Evolutionary conservation across 2,329 filamentous ascomycete species (phyloP).

Genomic region (Stromatinia cepivora): DNA sequence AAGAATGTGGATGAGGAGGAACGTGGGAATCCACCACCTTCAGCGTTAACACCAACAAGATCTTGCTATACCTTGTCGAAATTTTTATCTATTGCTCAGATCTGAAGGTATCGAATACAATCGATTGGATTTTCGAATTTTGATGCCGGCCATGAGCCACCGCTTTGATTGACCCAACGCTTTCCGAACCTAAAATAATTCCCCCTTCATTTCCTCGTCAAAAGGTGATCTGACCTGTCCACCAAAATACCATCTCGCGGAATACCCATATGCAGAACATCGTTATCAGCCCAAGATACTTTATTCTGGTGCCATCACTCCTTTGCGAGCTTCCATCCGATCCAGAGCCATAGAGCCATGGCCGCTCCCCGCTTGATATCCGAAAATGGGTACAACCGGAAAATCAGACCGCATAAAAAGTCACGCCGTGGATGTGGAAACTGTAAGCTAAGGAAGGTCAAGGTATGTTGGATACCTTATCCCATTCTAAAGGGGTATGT

Average conservation of each 20-base stretch:
- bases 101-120: not conserved
- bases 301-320: not conserved
- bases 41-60: not conserved
- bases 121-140: not conserved
- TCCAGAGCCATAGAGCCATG: not conserved
- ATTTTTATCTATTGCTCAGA: not conserved
- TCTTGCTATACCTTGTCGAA: not conserved
- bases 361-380: not conserved
- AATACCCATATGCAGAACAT: not conserved
- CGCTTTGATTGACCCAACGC: too few relatives aligned
- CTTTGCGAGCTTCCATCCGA: not conserved
- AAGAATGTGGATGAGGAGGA: not conserved
- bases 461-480: slow-evolving; percentile 43
- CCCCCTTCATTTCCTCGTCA: not conserved
- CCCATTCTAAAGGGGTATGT: not conserved
- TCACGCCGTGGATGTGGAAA: slow-evolving; percentile 56
- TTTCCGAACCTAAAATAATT: not conserved
- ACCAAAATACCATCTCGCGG: not conserved
- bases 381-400: slow-evolving; percentile 13
- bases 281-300: not conserved
- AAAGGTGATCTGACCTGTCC: not conserved
- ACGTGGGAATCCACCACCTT: not conserved
- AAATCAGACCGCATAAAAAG: slow-evolving; percentile 49
- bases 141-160: too few relatives aligned
- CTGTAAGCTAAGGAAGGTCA: slow-evolving; percentile 56